These are phyloP conservation scores for Plasmodium berghei DNA, from an alignment of 169 alveolate species.

Conservation along the genomic window DNA sequence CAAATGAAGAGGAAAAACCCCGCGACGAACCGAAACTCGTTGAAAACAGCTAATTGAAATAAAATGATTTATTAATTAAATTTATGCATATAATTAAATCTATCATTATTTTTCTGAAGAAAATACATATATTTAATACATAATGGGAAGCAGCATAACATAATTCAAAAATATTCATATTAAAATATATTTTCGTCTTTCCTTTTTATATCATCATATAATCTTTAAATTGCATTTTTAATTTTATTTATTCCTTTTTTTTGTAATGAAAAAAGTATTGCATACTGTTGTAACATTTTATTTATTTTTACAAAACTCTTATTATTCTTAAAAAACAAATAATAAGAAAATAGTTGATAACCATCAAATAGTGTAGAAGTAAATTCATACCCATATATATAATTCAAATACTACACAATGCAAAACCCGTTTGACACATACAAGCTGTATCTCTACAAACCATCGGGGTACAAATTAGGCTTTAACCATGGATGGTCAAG, in stretches of 20 bases:
- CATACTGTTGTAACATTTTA: too few relatives aligned
- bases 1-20: background rate
- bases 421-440: too few relatives aligned
- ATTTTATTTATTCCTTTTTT: slow-evolving; percentile 1
- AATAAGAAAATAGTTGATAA: too few relatives aligned
- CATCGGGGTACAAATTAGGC: slow-evolving; percentile 72
- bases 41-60: background rate
- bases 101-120: too few relatives aligned
- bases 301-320: too few relatives aligned
- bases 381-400: background rate
- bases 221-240: background rate
- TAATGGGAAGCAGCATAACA: too few relatives aligned
- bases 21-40: background rate
- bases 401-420: background rate
- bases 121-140: too few relatives aligned
- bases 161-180: too few relatives aligned
- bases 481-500: slow-evolving; percentile 94
- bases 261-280: background rate
- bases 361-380: background rate
- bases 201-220: background rate
- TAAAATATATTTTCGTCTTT: background rate
- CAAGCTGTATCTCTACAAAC: slow-evolving; percentile 9
- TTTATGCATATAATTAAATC: background rate
- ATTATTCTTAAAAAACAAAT: too few relatives aligned
- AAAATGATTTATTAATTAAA: background rate